phyloP scores from a whole-genome alignment of 2,329 filamentous ascomycete species.

The Dactylonectria macrodidyma region DNA sequence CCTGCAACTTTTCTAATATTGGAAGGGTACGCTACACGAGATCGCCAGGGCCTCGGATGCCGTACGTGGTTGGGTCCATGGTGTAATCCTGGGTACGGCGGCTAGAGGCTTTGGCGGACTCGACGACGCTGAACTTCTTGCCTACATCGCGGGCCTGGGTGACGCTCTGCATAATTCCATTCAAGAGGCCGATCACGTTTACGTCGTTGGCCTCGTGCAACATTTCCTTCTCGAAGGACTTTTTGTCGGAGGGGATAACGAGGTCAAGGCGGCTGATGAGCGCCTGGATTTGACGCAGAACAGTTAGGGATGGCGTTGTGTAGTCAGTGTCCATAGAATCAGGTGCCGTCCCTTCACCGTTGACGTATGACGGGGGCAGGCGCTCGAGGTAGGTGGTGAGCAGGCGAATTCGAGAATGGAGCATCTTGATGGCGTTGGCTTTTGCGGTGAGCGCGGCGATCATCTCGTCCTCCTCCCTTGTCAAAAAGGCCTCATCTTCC shows the following conservation, averaged over 20 bases:
- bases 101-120: constrained; percentile 52
- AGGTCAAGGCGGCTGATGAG: constrained; percentile 88
- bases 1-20: neutral
- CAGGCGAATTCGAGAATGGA: constrained; percentile 82
- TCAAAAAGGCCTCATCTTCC: constrained; percentile 64
- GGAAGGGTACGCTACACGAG: constrained; percentile 42
- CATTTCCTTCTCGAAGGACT: constrained; percentile 78
- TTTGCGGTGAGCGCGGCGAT: constrained; percentile 83
- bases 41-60: constrained; percentile 49
- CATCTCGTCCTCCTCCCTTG: constrained; percentile 72
- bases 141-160: constrained; percentile 81
- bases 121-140: constrained; percentile 78
- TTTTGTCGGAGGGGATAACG: constrained; percentile 78
- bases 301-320: constrained; percentile 72
- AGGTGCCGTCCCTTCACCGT: constrained; percentile 60
- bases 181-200: constrained; percentile 81
- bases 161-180: constrained; percentile 80
- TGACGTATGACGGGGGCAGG: constrained; percentile 77
- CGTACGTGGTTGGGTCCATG: constrained; percentile 43
- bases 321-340: constrained; percentile 54
- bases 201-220: constrained; percentile 89
- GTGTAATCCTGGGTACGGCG: constrained; percentile 43
- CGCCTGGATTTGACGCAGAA: constrained; percentile 90
- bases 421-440: constrained; percentile 93
- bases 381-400: constrained; percentile 83